Evolutionary conservation across 2,329 filamentous ascomycete species (phyloP), one percentile per base, ranked within the genome.

Genomic region (Xylariales sp.): DNA sequence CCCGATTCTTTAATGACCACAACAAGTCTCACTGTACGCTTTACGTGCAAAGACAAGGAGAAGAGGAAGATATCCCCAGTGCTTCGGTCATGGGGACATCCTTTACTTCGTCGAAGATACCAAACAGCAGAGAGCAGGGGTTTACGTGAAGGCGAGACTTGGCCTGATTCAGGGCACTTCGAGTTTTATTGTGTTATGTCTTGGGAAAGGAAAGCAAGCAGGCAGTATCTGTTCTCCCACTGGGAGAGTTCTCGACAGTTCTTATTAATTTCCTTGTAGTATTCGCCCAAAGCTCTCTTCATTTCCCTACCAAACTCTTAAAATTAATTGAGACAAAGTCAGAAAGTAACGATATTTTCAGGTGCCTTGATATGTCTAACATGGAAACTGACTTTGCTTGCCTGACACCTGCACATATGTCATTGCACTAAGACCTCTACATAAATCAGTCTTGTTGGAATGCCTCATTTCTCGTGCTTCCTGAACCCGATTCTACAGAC

Each of bases 221-320:
- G 58, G 58, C 56, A 62, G 52, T 59, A 58, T 58, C 60, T 57
- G 56, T 47, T 48, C 45, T 45, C 46, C 51, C 47, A 54, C 50
- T 51, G 50, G 52, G 51, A 53, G 33, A 56, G 57, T 55, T 51
- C 58, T 64, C 58, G 62, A 64, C 58, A 50, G 39, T 66, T 65
- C 51, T 63, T 65, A 57, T 62, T 65, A 64, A 25, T 65, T 65
- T 64, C 55, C 58, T 66, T 65, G 66, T 69, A 69, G 61, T 69
- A 65, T 63, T 63, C 56, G 58, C 55, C 54, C 50, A 40, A 47
- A 54, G 53, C 54, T 63, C 54, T 53, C 44, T 62, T 62, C 56
- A 51, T 59, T 58, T 61, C 57, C 53, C 29, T 49, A 50, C 46
- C 38, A 44, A 32, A 15, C 43, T 44, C 46, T 52, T 50, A 55